Conservation (phyloP, 2,329 filamentous ascomycete species). For the Plenodomus tracheiphilus region DNA sequence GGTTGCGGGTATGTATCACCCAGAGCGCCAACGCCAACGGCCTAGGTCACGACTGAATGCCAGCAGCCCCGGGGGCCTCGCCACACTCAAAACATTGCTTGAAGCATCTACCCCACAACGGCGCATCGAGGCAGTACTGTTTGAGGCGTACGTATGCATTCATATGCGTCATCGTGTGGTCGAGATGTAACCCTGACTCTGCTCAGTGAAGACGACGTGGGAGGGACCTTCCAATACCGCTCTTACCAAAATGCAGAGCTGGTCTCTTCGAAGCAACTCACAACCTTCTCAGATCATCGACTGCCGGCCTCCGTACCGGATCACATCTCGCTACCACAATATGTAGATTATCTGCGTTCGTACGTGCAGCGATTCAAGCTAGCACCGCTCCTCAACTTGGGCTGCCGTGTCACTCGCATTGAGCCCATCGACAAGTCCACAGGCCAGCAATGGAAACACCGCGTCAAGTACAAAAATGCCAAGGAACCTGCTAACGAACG, state of each 20-base stretch:
- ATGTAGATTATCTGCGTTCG: slow-evolving; percentile 34
- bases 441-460: slow-evolving; percentile 29
- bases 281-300: slow-evolving; percentile 56
- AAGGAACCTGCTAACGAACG: slow-evolving; percentile 14
- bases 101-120: slow-evolving; percentile 34
- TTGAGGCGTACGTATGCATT: slow-evolving; percentile 42
- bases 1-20: slow-evolving; percentile 28
- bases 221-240: slow-evolving; percentile 54
- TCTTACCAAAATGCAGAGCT: slow-evolving; percentile 56
- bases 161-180: not conserved
- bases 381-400: slow-evolving; percentile 26
- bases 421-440: slow-evolving; percentile 20
- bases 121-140: slow-evolving; percentile 50
- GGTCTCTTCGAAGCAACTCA: slow-evolving; percentile 56
- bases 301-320: slow-evolving; percentile 46
- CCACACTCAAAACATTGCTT: slow-evolving; percentile 34
- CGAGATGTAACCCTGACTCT: not conserved
- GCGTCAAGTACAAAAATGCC: slow-evolving; percentile 29
- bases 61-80: slow-evolving; percentile 30
- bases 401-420: slow-evolving; percentile 29
- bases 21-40: not conserved
- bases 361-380: slow-evolving; percentile 35
- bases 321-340: slow-evolving; percentile 36
- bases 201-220: slow-evolving; percentile 45
- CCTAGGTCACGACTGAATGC: not conserved